Base-by-base conservation (phyloP, 495 filamentous ascomycete genomes). In the Cercophora newfieldiana region DNA sequence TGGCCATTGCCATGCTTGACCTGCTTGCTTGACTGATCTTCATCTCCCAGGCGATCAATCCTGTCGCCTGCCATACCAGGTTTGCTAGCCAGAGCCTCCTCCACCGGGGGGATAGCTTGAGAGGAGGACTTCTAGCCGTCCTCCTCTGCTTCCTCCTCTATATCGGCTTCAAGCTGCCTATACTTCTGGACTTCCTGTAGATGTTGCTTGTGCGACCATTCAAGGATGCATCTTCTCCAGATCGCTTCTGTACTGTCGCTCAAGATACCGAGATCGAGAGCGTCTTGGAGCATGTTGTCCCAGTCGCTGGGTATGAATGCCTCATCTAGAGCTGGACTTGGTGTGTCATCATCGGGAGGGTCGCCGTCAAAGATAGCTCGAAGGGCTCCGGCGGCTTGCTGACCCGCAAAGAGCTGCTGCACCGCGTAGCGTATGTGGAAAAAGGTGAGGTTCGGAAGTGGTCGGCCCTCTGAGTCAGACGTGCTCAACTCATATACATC, bases 401-500 rank as follows among this genome's bases (percentile, higher is more conserved):
- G 25, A 16, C 61, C 47, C 7, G 61, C 57, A 37, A 59, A 59
- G 19, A 59, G 57, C 7, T 59, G 57, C 19, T 37, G 28, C 29
- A 59, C 12, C 6, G 57, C 57, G 12, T 59, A 59, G 1, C 57
- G 57, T 3, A 44, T 44, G 2, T 19, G 29, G 7, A 59, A 55
- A 33, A 63, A 56, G 48, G 4, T 1, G 25, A 63, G 1, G 50
- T 54, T 31, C 2, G 61, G 61, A 8, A 53, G 57, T 5, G 28
- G 28, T 1, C 28, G 31, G 0, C 22, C 33, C 28, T 33, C 22
- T 3, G 61, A 48, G 61, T 63, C 61, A 0, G 61, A 55, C 1
- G 61, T 63, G 48, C 61, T 63, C 26, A 55, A 14, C 61, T 63
- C 48, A 18, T 63, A 63, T 10, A 63, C 26, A 24, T 63, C 61